phyloP scores from a whole-genome alignment of 2,329 filamentous ascomycete genomes.

The Stemphylium beticola region DNA sequence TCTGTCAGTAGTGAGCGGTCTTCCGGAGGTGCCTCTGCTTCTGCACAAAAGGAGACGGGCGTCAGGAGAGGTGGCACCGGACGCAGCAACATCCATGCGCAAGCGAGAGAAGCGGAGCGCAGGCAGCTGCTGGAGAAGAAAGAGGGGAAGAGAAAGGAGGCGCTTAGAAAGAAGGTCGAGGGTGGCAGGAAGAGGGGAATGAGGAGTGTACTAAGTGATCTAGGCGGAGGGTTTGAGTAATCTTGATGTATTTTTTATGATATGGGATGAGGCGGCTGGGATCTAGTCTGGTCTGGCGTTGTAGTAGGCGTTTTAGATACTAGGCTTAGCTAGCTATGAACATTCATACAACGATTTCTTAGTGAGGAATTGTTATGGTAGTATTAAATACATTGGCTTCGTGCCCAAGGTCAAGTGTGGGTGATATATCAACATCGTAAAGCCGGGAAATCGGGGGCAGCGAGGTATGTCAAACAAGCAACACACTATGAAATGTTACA shows the following conservation, averaged over 20 bases:
- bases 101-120: slow-evolving; percentile 64
- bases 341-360: no score
- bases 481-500: no score
- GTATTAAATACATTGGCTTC: no score
- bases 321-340: no score
- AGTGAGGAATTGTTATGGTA: no score
- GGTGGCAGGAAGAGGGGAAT: slow-evolving; percentile 31
- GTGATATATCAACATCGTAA: no score
- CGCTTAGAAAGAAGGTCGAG: slow-evolving; percentile 53
- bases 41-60: slow-evolving; percentile 36
- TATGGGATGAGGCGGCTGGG: not conserved
- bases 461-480: no score
- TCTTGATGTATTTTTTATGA: not conserved
- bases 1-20: slow-evolving; percentile 43
- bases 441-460: no score
- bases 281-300: not conserved
- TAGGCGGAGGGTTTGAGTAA: slow-evolving; percentile 48
- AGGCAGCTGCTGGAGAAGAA: slow-evolving; percentile 58
- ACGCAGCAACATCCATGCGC: slow-evolving; percentile 66
- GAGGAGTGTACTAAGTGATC: slow-evolving; percentile 42
- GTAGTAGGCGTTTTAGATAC: not conserved
- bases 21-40: slow-evolving; percentile 24
- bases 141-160: slow-evolving; percentile 58
- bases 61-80: slow-evolving; percentile 60
- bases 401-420: no score